Percentiles rank a stretch among this genome's conserved stretches.
phyloP scores from a whole-genome alignment of 1,284 basidiomycete species.

The Trichosporon ovoides region DNA sequence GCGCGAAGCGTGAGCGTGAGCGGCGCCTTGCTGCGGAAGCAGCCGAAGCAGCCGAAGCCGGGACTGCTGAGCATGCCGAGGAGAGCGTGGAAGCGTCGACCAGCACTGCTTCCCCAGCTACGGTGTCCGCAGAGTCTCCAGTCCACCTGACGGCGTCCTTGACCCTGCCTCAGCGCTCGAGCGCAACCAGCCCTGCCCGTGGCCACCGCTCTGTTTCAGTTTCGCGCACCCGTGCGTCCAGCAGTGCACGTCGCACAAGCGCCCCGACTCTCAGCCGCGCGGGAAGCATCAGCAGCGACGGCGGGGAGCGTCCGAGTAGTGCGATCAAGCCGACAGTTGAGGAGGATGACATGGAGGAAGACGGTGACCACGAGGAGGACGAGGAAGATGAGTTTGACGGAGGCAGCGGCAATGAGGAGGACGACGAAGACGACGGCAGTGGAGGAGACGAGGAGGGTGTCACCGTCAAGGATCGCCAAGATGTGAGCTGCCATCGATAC shows the following conservation, averaged over 20 bases:
- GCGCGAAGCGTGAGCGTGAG: constrained; percentile 40
- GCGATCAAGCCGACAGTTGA: neutral
- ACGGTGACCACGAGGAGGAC: constrained; percentile 20
- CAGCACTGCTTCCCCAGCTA: neutral
- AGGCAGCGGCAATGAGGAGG: constrained; percentile 26
- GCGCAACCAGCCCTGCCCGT: neutral
- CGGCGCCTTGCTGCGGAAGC: constrained; percentile 19
- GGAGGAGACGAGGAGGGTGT: constrained; percentile 68
- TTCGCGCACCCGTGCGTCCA: neutral
- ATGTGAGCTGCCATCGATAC: constrained; percentile 53
- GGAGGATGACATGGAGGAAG: neutral
- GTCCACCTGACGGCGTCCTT: neutral
- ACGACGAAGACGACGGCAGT: constrained; percentile 33
- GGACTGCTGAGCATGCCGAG: constrained; percentile 22
- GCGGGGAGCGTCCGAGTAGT: neutral
- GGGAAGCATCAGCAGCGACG: constrained; percentile 3
- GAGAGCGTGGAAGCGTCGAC: constrained; percentile 9
- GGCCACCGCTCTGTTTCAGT: constrained; percentile 1
- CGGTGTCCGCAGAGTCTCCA: neutral
- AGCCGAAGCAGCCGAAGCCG: constrained; percentile 9
- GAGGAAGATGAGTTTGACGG: constrained; percentile 32
- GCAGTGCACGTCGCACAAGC: neutral
- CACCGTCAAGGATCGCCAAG: constrained; percentile 92
- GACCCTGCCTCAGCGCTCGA: neutral
- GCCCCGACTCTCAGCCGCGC: neutral